A percentile compares a stretch with the other conserved stretches of the same genome.
These are phyloP conservation scores for Solanum arcanum DNA, from an alignment of 257 asterid species.

Conservation along the genomic window DNA sequence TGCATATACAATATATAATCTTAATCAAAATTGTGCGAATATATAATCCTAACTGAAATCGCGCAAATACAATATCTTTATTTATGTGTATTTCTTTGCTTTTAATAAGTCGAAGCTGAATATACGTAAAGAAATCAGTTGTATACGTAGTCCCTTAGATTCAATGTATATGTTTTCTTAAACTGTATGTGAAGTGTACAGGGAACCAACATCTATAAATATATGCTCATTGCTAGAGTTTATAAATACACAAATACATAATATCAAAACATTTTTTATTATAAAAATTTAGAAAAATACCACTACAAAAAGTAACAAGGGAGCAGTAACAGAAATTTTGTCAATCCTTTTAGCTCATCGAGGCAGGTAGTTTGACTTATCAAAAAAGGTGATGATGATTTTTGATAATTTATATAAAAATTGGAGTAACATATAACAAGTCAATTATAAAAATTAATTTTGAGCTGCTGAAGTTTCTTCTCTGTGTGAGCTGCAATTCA, in stretches of 20 bases:
- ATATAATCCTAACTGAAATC: not conserved
- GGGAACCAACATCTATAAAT: not conserved
- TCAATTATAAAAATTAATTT: not conserved
- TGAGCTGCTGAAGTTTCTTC: not conserved
- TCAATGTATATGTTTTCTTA: not conserved
- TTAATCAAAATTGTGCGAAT: not conserved
- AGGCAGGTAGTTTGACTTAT: not conserved
- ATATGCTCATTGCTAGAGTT: not conserved
- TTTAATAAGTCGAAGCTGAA: not conserved
- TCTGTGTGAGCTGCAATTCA: not conserved
- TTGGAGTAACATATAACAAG: not conserved
- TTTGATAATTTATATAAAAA: not conserved
- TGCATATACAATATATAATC: not conserved
- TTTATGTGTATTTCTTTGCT: not conserved
- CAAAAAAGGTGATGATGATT: not conserved
- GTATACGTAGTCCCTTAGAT: not conserved
- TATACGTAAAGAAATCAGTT: not conserved
- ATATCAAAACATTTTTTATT: not conserved
- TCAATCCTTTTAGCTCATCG: not conserved
- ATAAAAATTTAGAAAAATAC: not conserved
- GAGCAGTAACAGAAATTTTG: not conserved
- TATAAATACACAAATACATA: not conserved
- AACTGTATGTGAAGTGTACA: not conserved
- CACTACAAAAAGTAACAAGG: not conserved
- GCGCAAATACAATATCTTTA: not conserved